These are phyloP conservation scores for Hypoxylon sp. DNA, from an alignment of 2,329 filamentous ascomycete genomes.

Conservation along the genomic window DNA sequence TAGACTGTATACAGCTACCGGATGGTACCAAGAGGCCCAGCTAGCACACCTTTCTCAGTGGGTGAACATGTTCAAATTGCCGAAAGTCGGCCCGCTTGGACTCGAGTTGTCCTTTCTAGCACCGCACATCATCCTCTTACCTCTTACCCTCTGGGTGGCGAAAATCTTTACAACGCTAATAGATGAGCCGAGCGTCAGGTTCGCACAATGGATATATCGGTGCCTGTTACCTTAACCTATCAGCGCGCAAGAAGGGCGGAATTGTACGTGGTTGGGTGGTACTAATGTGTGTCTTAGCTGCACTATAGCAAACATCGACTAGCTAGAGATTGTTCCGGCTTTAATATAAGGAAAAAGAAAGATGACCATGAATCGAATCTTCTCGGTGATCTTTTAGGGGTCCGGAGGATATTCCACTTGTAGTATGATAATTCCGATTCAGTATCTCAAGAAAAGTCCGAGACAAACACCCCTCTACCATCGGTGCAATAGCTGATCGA, in stretches of 20 bases:
- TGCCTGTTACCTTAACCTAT: constrained; percentile 54
- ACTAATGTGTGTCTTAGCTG: constrained; percentile 2
- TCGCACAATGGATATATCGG: constrained; percentile 71
- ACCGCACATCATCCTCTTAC: constrained; percentile 72
- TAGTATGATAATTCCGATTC: not conserved
- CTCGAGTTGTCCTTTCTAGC: constrained; percentile 72
- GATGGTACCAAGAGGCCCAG: constrained; percentile 67
- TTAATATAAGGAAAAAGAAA: not conserved
- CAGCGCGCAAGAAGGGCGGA: constrained; percentile 15
- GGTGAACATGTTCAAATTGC: constrained; percentile 69
- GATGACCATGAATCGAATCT: not conserved
- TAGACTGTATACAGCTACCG: constrained; percentile 73
- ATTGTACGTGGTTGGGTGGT: not conserved
- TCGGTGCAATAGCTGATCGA: not conserved
- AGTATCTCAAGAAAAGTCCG: constrained; percentile 4
- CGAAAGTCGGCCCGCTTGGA: constrained; percentile 70
- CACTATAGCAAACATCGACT: not conserved
- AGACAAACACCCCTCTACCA: constrained; percentile 5
- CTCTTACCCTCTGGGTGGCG: constrained; percentile 71
- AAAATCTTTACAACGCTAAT: constrained; percentile 69
- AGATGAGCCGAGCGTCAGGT: constrained; percentile 73
- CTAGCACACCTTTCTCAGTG: constrained; percentile 68
- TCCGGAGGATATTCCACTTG: not conserved
- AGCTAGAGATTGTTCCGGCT: not conserved
- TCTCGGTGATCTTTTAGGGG: constrained; percentile 5